phyloP scores from a whole-genome alignment of 73 alveolate genomes.

The Durusdinium trenchii region DNA sequence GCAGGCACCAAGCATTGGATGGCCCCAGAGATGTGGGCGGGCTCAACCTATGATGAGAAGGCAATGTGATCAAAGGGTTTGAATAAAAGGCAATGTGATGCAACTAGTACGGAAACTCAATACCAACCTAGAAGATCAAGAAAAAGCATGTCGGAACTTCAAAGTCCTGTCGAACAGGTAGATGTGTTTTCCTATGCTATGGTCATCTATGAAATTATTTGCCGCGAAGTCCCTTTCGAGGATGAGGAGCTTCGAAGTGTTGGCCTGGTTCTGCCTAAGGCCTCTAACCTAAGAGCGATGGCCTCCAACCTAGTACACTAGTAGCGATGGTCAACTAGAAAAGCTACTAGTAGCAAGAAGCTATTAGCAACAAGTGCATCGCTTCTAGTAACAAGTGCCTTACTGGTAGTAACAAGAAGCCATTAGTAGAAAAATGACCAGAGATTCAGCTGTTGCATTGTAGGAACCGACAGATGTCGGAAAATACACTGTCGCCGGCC shows the following conservation, averaged over 20 bases:
- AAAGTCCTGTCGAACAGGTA: no score
- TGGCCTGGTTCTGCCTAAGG: neutral
- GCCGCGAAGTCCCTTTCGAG: slow-evolving; percentile 85
- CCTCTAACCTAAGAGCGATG: no score
- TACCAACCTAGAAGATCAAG: no score
- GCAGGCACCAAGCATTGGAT: slow-evolving; percentile 88
- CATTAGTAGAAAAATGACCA: no score
- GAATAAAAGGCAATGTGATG: neutral
- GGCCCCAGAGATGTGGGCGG: slow-evolving; percentile 90
- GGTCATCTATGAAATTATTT: slow-evolving; percentile 83
- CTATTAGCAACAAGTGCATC: no score
- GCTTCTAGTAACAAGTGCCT: no score
- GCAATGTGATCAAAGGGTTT: neutral
- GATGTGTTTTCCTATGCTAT: slow-evolving; percentile 88
- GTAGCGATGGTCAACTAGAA: no score
- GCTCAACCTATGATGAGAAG: slow-evolving; percentile 93
- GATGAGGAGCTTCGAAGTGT: slow-evolving; percentile 31
- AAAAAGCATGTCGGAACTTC: no score
- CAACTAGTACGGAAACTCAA: no score
- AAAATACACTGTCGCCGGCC: slow-evolving; percentile 94
- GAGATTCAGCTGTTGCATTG: neutral
- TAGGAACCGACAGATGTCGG: slow-evolving; percentile 92
- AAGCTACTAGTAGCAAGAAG: no score
- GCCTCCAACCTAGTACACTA: no score
- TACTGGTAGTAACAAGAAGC: no score